Evolutionary conservation across 2,329 filamentous ascomycete genomes (phyloP), one percentile per base, ranked within the genome.

Genomic region (Chaetomium sp.): DNA sequence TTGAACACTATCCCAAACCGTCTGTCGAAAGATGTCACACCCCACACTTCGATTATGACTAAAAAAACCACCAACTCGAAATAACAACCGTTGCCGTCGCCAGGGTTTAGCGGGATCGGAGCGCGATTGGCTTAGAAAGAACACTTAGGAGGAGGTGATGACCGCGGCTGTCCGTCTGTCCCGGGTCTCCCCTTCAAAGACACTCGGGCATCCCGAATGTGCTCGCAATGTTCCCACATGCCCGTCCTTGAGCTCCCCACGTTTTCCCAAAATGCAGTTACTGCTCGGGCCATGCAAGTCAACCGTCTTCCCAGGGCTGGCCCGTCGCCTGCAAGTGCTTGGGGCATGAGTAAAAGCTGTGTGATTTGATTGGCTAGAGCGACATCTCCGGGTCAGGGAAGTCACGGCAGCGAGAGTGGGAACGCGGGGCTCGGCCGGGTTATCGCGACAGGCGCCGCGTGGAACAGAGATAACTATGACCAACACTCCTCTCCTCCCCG

Each of bases 361-460:
- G 50, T 2, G 0, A 33, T 46, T 44, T 56, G 58, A 61, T 63
- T 63, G 61, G 61, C 37, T 52, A 27, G 14, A 19, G 11, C 34
- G 27, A 42, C 34, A 14, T 14, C 36, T 33, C 47, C 50, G 41
- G 41, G 19, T 44, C 42, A 40, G 44, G 45, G 50, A 8, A 40
- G n/a, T 27, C 19, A 27, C 11, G 41, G 44, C 47, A 44, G 19
- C 12, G 56, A 40, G 34, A 37, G 43, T 36, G 56, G 49, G 37
- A 46, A 49, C 53, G 57, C 59, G 59, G 59, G 59, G 55, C 11
- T n/a, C 9, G 19, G 19, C 19, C 19, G n/a, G 44, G 40, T 42
- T 58, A 48, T 58, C 55, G 49, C 37, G 53, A 55, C 40, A 6
- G 42, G 27, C n/a, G 42, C 36, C 43, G 35, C 44, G 44, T 47